Base-by-base conservation (phyloP, 2,329 filamentous ascomycete genomes). In the Nannizzia gypsea region DNA sequence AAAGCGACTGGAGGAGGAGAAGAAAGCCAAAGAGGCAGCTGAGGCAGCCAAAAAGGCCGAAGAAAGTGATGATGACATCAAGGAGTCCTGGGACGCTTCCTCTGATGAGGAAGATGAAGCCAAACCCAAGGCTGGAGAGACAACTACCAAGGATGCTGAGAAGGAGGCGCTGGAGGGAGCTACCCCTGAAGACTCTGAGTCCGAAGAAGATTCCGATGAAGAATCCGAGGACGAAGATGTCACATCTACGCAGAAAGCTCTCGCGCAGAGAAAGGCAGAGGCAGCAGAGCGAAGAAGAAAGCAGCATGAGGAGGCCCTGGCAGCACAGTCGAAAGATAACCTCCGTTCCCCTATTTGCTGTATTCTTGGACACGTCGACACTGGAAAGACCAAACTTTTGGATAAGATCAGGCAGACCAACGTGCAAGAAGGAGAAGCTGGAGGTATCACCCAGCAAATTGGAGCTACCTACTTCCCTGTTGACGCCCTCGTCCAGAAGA, bases 361-460 rank as follows among this genome's bases (percentile, higher is more conserved):
- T 87, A 99, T 99, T 82, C 84, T 99, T 65, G 93, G 93, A 69
- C 93, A 99, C 83, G 93, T 99, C 83, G 93, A 99, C 85, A 99
- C 95, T 52, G 93, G 93, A 74, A 99, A 99, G 80, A 99, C 93
- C n/a, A 99, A 97, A 79, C 80, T 99, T 64, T 82, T 99, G 61
- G 93, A 99, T 80, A 99, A 99, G 80, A 89, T 99, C 70, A 88
- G 93, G 70, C 90, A 96, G 75, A 97, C 93, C 61, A 97, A 99
- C 71, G 93, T 99, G 38, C 95, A 99, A 72, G 93, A 97, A 77
- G 93, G 93, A 69, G 93, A 99, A 83, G 95, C 93, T 44, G 95
- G 93, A 81, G 93, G 93, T 85, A 99, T 99, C 70, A 99, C 93
- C 6, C 93, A 99, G 77, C 93, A 99, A 76, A 99, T 99, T 71